Percentiles rank a stretch among this genome's conserved stretches.
phyloP scores from a whole-genome alignment of 345 rosid species.

The Lagerstroemia speciosa region DNA sequence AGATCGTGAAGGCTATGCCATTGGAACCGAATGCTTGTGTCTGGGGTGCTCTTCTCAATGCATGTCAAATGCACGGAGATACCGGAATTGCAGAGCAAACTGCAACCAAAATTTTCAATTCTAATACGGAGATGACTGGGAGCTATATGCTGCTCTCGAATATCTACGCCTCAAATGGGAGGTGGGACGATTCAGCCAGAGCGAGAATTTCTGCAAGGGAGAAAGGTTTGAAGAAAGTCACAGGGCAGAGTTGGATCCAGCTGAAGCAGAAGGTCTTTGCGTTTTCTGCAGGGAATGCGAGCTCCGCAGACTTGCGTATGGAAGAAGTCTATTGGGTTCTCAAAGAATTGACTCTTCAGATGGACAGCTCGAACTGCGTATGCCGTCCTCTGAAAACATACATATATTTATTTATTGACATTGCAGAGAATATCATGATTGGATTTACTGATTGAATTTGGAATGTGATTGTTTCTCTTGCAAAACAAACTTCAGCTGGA shows the following conservation, averaged over 20 bases:
- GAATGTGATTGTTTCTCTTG: background rate
- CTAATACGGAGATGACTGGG: constrained; percentile 16
- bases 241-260: constrained; percentile 66
- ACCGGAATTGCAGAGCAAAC: constrained; percentile 33
- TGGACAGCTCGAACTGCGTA: constrained; percentile 6
- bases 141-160: constrained; percentile 15
- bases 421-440: background rate
- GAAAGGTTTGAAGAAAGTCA: constrained; percentile 59
- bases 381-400: background rate
- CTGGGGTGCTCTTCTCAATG: constrained; percentile 65
- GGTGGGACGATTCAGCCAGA: constrained; percentile 61
- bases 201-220: constrained; percentile 50
- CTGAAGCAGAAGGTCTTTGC: constrained; percentile 36
- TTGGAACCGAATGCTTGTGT: constrained; percentile 49
- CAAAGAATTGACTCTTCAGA: constrained; percentile 22
- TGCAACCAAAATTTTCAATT: constrained; percentile 30
- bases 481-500: background rate
- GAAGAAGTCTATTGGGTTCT: constrained; percentile 16
- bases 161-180: constrained; percentile 55
- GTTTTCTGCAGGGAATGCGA: constrained; percentile 30
- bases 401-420: background rate
- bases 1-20: constrained; percentile 53
- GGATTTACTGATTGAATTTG: background rate
- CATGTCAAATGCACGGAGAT: constrained; percentile 57
- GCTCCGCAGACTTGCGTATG: background rate